Evolutionary conservation across 2,329 filamentous ascomycete genomes (phyloP).

Genomic region (Cladosporium sp.): DNA sequence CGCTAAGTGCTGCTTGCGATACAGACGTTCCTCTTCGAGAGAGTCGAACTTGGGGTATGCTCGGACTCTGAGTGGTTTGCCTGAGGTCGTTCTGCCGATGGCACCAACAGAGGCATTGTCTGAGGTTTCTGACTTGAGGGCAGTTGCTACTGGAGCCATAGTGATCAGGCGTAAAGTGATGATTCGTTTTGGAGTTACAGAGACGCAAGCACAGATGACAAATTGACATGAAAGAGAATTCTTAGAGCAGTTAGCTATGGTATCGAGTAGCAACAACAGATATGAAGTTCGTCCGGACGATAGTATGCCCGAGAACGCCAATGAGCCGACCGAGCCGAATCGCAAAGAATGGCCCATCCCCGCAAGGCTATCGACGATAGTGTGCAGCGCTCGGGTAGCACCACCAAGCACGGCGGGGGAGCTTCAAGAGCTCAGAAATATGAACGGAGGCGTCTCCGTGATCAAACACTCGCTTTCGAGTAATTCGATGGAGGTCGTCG

Average conservation of each 20-base stretch:
- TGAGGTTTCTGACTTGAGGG: slow-evolving; percentile 37
- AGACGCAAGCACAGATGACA: not conserved
- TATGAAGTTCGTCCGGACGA: not conserved
- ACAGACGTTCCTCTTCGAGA: slow-evolving; percentile 42
- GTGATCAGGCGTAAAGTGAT: not conserved
- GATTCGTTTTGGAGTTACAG: not conserved
- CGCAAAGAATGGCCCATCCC: slow-evolving; percentile 1
- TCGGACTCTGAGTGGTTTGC: slow-evolving; percentile 48
- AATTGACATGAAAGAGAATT: not conserved
- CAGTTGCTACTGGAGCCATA: slow-evolving; percentile 43
- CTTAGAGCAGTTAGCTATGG: not conserved
- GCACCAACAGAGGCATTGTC: slow-evolving; percentile 47
- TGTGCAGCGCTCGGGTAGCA: not conserved
- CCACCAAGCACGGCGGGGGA: not conserved
- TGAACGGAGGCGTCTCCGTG: not conserved
- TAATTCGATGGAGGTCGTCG: not conserved
- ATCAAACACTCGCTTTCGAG: not conserved
- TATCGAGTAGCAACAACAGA: slow-evolving; percentile 3
- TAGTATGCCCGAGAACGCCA: not conserved
- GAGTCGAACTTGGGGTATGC: slow-evolving; percentile 46
- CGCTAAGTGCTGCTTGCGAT: slow-evolving; percentile 46
- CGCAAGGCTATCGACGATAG: slow-evolving; percentile 2
- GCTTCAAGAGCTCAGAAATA: not conserved
- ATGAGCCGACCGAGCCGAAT: not conserved
- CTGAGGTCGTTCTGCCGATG: slow-evolving; percentile 48